Evolutionary conservation across 2,329 filamentous ascomycete species (phyloP).

Genomic region (Xylariaceae sp.): DNA sequence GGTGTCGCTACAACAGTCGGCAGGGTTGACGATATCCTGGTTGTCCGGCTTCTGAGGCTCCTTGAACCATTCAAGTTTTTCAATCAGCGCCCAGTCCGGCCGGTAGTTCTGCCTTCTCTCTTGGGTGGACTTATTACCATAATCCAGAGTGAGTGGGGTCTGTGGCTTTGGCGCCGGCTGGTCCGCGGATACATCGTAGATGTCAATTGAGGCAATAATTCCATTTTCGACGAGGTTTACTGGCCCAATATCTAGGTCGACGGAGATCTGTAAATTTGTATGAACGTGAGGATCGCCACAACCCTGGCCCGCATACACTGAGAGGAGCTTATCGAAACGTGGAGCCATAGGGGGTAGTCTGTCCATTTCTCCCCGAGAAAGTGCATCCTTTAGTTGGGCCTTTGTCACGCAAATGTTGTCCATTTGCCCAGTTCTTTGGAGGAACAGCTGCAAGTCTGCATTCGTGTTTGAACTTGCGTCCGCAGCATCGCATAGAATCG

Average conservation of each 20-base stretch:
- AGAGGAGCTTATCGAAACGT: conserved; percentile 6
- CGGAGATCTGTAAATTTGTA: conserved; percentile 3
- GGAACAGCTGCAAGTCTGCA: too few species aligned
- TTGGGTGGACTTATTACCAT: neutral
- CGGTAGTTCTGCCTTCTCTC: neutral
- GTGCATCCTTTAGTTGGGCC: too few species aligned
- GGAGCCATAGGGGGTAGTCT: too few species aligned
- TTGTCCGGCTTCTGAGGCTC: neutral
- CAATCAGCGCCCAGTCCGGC: conserved; percentile 2
- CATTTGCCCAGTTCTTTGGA: too few species aligned
- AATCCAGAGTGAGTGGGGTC: neutral
- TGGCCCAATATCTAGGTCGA: conserved; percentile 1
- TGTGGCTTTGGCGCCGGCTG: neutral
- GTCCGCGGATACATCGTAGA: neutral
- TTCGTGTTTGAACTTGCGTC: too few species aligned
- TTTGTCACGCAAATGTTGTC: too few species aligned
- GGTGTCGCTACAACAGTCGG: too few species aligned
- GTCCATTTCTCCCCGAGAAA: too few species aligned
- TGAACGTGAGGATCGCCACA: neutral
- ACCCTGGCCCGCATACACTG: neutral
- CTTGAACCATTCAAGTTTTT: conserved; percentile 12
- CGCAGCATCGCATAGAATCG: too few species aligned
- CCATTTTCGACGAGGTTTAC: conserved; percentile 3
- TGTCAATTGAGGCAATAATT: conserved; percentile 10
- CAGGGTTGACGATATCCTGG: too few species aligned